phyloP scores from a whole-genome alignment of 1,139 yeast species.

The Hyphopichia pseudoburtonii region DNA sequence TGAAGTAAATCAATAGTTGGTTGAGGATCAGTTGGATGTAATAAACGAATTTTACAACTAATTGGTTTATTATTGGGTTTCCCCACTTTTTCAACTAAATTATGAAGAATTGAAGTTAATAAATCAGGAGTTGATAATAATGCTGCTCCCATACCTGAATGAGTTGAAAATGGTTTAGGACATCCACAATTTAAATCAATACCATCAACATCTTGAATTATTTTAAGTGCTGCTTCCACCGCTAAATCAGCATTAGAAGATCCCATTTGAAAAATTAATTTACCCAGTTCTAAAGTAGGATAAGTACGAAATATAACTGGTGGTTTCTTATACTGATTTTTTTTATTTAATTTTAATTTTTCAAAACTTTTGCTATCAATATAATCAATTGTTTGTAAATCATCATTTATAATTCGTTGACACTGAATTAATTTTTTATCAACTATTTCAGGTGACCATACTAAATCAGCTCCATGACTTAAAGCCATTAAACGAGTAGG shows the following conservation, averaged over 20 bases:
- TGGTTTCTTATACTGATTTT: constrained; percentile 30
- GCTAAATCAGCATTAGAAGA: constrained; percentile 83
- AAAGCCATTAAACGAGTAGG: constrained; percentile 83
- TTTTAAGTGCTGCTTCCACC: constrained; percentile 77
- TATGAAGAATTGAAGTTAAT: constrained; percentile 63
- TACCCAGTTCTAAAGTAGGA: constrained; percentile 59
- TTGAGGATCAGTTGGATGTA: constrained; percentile 53
- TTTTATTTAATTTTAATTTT: constrained; percentile 12
- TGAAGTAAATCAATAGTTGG: constrained; percentile 64
- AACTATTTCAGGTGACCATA: constrained; percentile 93
- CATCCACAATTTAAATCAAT: constrained; percentile 96
- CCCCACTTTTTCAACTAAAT: constrained; percentile 78
- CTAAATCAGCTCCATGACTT: constrained; percentile 86
- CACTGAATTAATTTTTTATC: constrained; percentile 81
- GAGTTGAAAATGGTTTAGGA: constrained; percentile 86
- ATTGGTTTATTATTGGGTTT: constrained; percentile 74
- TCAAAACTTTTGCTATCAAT: constrained; percentile 22
- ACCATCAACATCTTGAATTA: constrained; percentile 85
- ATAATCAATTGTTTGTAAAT: constrained; percentile 61
- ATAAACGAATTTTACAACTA: constrained; percentile 82
- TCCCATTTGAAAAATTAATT: constrained; percentile 85
- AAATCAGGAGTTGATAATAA: constrained; percentile 77
- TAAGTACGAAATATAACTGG: constrained; percentile 72
- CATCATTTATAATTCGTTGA: constrained; percentile 55
- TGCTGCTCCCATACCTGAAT: constrained; percentile 98